Evolutionary conservation across 1,284 basidiomycete species (phyloP).

Genomic region (Puccinia polysora): DNA sequence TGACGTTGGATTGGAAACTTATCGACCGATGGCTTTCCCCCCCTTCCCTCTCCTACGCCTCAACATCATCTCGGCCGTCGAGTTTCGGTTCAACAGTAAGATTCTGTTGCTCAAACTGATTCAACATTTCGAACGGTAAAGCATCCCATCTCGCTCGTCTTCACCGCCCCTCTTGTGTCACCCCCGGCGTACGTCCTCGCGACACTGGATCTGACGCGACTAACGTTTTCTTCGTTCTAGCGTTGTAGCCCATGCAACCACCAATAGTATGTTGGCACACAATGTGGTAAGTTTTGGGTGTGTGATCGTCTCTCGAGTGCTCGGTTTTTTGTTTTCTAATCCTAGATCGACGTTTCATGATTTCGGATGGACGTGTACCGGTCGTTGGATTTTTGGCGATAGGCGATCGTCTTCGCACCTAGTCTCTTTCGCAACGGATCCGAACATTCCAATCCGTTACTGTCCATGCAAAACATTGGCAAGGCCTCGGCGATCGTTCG

Average conservation of each 20-base stretch:
- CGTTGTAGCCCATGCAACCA: slow-evolving; percentile 23
- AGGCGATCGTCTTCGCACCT: slow-evolving; percentile 40
- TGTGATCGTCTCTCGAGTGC: not conserved
- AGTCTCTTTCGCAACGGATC: slow-evolving; percentile 41
- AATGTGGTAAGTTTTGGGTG: slow-evolving; percentile 38
- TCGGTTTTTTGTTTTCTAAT: too few species aligned
- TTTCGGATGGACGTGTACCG: not conserved
- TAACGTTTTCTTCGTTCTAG: not conserved
- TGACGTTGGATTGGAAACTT: not conserved
- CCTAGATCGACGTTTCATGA: not conserved
- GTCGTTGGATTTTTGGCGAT: not conserved
- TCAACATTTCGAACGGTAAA: slow-evolving; percentile 38
- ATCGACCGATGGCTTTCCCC: not conserved
- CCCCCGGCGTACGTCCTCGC: too few species aligned
- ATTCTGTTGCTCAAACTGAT: slow-evolving; percentile 31
- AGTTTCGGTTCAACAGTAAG: not conserved
- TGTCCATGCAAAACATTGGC: slow-evolving; percentile 42
- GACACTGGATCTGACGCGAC: too few species aligned
- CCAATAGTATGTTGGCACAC: slow-evolving; percentile 40
- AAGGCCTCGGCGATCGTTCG: slow-evolving; percentile 42
- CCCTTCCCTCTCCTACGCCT: not conserved
- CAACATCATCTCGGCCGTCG: too few species aligned
- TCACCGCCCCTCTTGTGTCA: too few species aligned
- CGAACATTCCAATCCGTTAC: slow-evolving; percentile 38
- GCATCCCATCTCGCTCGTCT: too few species aligned